Evolutionary conservation across 225 moss, liverwort and hornwort genomes (phyloP), one percentile per base, ranked within the genome.

Genomic region (Takakia lepidozioides): DNA sequence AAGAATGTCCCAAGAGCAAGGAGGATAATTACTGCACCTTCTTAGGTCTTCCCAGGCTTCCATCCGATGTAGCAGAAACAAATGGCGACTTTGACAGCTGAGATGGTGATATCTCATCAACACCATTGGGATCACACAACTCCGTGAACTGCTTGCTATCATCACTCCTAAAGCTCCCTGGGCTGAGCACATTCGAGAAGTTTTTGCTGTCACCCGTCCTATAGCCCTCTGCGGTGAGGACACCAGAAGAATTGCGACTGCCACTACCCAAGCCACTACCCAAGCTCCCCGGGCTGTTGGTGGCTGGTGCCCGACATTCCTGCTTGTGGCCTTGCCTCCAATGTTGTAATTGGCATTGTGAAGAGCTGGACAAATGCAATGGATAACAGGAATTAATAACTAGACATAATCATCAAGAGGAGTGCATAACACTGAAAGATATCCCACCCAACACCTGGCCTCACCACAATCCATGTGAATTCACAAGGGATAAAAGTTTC

Each of bases 301-400:
- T 19, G 35, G 64, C 52, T 3, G 61, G 66, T 15, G 60, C 52
- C 36, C 41, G 25, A 3, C 98, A 98, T 64, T 85, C 66, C 4
- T 62, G 70, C 67, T 74, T 87, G 46, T 98, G 98, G 38, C 78
- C 78, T 41, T 79, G 51, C 48, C 70, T 83, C 98, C 98, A 98
- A 35, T 98, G 91, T 37, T 66, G 63, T 4, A 27, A 23, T 74
- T 98, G 98, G 61, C 98, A 98, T 51, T 58, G 2, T 13, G 59
- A 52, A 36, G 91, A 91, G 77, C 91, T 91, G 57, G 8, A 60
- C 23, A 18, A 22, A 40, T 25, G n/a, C n/a, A n/a, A n/a, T n/a
- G n/a, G n/a, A n/a, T n/a, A n/a, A n/a, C n/a, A n/a, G n/a, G n/a
- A 52, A 36, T 52, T 46, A 17, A 4, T 1, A 4, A 41, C n/a